These are phyloP conservation scores for Linum tenue DNA, from an alignment of 345 rosid genomes.

Conservation along the genomic window DNA sequence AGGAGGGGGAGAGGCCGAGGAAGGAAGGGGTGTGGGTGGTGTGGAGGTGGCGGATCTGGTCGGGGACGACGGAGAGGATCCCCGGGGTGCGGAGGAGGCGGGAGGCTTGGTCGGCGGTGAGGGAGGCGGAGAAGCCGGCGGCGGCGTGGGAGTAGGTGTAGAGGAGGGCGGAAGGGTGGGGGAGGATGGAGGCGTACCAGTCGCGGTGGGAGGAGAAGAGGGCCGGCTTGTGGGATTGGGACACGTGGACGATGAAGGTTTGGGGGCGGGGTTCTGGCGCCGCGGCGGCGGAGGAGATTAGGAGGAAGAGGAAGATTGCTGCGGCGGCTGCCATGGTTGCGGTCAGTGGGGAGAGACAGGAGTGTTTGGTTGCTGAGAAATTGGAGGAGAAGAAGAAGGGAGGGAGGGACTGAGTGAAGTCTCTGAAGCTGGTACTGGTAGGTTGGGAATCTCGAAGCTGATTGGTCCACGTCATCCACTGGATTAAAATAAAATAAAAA, in stretches of 20 bases:
- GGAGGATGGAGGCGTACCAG: constrained; percentile 61
- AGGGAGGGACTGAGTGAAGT: too few relatives aligned
- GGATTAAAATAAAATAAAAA: too few relatives aligned
- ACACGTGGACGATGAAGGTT: constrained; percentile 4
- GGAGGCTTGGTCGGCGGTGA: constrained; percentile 42
- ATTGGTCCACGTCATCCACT: neutral
- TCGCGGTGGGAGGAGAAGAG: constrained; percentile 47
- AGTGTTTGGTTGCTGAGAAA: neutral
- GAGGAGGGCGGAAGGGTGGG: constrained; percentile 44
- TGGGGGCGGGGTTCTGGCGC: neutral
- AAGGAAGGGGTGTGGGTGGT: constrained; percentile 73
- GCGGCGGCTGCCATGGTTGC: neutral
- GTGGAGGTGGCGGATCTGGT: constrained; percentile 62
- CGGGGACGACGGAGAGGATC: constrained; percentile 55
- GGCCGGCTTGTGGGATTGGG: constrained; percentile 37
- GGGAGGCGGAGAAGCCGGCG: constrained; percentile 73
- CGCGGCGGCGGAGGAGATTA: neutral
- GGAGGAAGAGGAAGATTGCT: neutral
- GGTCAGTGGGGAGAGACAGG: neutral
- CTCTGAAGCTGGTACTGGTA: neutral
- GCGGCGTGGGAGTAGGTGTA: constrained; percentile 55
- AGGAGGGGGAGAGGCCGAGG: constrained; percentile 47
- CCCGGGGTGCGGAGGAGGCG: constrained; percentile 37
- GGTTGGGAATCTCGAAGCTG: neutral
- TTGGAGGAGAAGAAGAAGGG: neutral